These are phyloP conservation scores for Globomyces sp. DNA, from an alignment of 371 early-diverging fungal species.

Conservation along the genomic window DNA sequence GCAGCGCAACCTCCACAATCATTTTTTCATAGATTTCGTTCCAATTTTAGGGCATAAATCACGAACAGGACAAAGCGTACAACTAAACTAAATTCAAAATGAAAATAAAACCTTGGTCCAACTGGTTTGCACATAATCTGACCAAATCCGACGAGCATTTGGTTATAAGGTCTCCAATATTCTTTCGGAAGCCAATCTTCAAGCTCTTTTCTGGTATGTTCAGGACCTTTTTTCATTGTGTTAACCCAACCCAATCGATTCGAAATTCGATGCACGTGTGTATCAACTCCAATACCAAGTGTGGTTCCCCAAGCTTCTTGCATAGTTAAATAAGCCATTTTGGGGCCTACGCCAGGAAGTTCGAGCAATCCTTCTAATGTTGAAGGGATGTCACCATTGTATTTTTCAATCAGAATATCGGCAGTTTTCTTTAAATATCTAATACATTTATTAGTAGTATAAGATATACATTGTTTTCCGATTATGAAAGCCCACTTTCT, in stretches of 20 bases:
- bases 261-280: slow-evolving; percentile 94
- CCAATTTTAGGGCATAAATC: slow-evolving; percentile 55
- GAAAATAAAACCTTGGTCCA: slow-evolving; percentile 53
- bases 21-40: no score
- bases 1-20: no score
- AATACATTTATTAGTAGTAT: no score
- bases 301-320: slow-evolving; percentile 85
- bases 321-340: slow-evolving; percentile 91
- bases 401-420: slow-evolving; percentile 65
- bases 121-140: slow-evolving; percentile 83
- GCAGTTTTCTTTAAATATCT: slow-evolving; percentile 67
- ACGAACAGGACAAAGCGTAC: slow-evolving; percentile 78
- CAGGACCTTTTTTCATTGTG: slow-evolving; percentile 58
- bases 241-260: slow-evolving; percentile 89
- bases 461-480: slow-evolving; percentile 66
- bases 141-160: slow-evolving; percentile 93
- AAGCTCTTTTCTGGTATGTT: slow-evolving; percentile 74
- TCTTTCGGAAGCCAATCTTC: slow-evolving; percentile 84
- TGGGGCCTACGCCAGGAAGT: slow-evolving; percentile 97
- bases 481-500: slow-evolving; percentile 89
- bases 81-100: slow-evolving; percentile 29
- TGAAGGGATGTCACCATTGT: slow-evolving; percentile 83
- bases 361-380: slow-evolving; percentile 72
- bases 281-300: slow-evolving; percentile 97
- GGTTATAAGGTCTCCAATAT: slow-evolving; percentile 90